Evolutionary conservation across 345 rosid species (phyloP).

Genomic region (Arabis hirsuta): DNA sequence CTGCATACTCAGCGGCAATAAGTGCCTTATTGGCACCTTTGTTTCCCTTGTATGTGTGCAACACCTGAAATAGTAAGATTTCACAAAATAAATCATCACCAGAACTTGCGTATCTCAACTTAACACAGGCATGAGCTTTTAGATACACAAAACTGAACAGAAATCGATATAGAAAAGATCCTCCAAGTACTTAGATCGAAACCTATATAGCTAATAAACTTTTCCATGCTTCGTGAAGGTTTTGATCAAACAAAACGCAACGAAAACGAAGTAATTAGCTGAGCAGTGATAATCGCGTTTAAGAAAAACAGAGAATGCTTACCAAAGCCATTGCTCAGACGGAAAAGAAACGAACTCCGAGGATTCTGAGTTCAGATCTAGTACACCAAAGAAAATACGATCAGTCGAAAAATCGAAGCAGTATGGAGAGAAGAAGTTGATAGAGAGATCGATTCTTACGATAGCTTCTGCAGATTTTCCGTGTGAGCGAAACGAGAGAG

Average conservation of each 20-base stretch:
- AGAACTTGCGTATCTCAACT: too few relatives aligned
- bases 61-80: conserved; percentile 48
- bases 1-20: conserved; percentile 86
- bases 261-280: background rate
- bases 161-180: background rate
- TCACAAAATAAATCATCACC: background rate
- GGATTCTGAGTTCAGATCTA: conserved; percentile 64
- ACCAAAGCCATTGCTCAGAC: conserved; percentile 76
- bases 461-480: background rate
- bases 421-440: conserved; percentile 1
- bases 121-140: too few relatives aligned
- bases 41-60: conserved; percentile 64
- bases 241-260: background rate
- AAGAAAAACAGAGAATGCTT: conserved; percentile 25
- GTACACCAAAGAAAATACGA: background rate
- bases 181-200: background rate
- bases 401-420: background rate
- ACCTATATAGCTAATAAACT: background rate
- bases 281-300: background rate
- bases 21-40: conserved; percentile 76
- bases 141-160: background rate
- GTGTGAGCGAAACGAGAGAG: conserved; percentile 15
- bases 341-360: conserved; percentile 36
- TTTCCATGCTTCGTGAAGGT: background rate
- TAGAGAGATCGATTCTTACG: conserved; percentile 12